phyloP scores from a whole-genome alignment of 768 basidiomycete genomes.

The Mycena pura region DNA sequence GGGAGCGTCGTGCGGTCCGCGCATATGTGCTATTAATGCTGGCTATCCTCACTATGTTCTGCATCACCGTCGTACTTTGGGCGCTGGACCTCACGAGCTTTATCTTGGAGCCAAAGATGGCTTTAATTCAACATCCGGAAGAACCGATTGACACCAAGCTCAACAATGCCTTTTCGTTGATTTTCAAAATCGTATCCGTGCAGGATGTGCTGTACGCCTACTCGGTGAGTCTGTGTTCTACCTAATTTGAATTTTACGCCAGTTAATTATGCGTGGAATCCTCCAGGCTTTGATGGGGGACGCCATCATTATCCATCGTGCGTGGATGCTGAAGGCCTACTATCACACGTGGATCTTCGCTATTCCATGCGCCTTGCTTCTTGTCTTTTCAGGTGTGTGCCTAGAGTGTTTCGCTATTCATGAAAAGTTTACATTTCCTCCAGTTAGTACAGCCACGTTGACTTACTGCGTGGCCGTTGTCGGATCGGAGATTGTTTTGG shows the following conservation, averaged over 20 bases:
- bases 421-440: neutral
- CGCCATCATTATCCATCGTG: constrained; percentile 20
- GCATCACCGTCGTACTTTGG: constrained; percentile 16
- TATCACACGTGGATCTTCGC: constrained; percentile 6
- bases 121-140: neutral
- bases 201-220: constrained; percentile 19
- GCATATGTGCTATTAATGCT: neutral
- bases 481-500: constrained; percentile 11
- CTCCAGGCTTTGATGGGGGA: constrained; percentile 19
- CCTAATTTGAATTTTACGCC: neutral
- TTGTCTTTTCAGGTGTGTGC: constrained; percentile 8
- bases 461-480: constrained; percentile 19
- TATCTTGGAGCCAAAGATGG: constrained; percentile 11
- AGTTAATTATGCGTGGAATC: neutral
- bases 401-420: neutral
- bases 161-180: neutral
- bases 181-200: neutral
- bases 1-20: neutral
- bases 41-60: constrained; percentile 16
- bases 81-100: constrained; percentile 17
- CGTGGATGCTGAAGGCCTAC: neutral
- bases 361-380: constrained; percentile 1
- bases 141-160: neutral
- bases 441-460: constrained; percentile 17
- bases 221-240: constrained; percentile 1